These are phyloP conservation scores for Saccharomyces hybrid DNA, from an alignment of 1,139 yeast species.

Conservation along the genomic window DNA sequence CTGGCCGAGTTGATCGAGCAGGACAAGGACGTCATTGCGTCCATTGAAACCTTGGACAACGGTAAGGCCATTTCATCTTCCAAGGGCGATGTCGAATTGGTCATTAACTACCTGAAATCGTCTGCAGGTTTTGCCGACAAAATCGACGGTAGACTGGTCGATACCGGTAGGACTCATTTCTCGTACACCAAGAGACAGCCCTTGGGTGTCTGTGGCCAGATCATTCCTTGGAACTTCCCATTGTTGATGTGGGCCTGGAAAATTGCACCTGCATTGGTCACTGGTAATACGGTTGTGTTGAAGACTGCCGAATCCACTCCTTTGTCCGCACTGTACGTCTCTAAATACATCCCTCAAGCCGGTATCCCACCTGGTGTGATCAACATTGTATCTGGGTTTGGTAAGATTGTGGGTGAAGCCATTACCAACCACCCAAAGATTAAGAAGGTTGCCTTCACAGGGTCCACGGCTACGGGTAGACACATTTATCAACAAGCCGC, in stretches of 20 bases:
- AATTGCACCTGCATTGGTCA: conserved; percentile 53
- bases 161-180: conserved; percentile 46
- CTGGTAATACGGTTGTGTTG: conserved; percentile 54
- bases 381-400: conserved; percentile 51
- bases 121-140: conserved; percentile 72
- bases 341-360: conserved; percentile 44
- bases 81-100: conserved; percentile 48
- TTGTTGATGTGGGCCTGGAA: conserved; percentile 57
- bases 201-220: conserved; percentile 57
- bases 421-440: conserved; percentile 45
- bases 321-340: conserved; percentile 48
- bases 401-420: conserved; percentile 53
- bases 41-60: conserved; percentile 69
- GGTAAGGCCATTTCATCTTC: conserved; percentile 56
- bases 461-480: conserved; percentile 56
- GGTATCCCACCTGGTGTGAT: conserved; percentile 55
- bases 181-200: conserved; percentile 46
- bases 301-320: conserved; percentile 59
- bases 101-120: conserved; percentile 49
- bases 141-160: conserved; percentile 53
- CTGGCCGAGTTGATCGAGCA: conserved; percentile 52
- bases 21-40: conserved; percentile 45
- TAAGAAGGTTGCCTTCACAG: conserved; percentile 55
- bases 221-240: conserved; percentile 63
- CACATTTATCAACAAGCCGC: conserved; percentile 49